Evolutionary conservation across 495 filamentous ascomycete species (phyloP).

Genomic region (Penicillium atrosanguineum): DNA sequence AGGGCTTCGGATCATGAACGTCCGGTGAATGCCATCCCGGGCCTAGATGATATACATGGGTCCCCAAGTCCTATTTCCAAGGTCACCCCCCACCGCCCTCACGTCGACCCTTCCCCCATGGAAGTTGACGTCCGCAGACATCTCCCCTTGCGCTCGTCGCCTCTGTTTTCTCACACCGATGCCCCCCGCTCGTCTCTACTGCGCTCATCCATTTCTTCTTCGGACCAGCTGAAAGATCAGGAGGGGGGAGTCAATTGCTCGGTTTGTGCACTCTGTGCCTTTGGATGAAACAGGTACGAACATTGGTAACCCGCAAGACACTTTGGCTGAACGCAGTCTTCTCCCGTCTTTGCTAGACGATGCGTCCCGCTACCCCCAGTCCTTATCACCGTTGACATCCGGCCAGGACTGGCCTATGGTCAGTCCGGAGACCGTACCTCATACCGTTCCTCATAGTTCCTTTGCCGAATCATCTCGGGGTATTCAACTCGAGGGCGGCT

Average conservation of each 20-base stretch:
- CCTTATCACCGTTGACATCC: slow-evolving; percentile 15
- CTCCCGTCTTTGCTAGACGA: slow-evolving; percentile 34
- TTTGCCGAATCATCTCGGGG: slow-evolving; percentile 15
- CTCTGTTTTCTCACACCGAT: slow-evolving; percentile 31
- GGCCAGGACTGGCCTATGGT: slow-evolving; percentile 19
- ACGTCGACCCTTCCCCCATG: slow-evolving; percentile 40
- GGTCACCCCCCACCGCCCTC: slow-evolving; percentile 33
- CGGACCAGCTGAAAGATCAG: slow-evolving; percentile 23
- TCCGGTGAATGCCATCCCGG: slow-evolving; percentile 28
- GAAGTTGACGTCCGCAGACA: slow-evolving; percentile 47
- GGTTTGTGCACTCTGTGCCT: slow-evolving; percentile 15
- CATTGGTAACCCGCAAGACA: slow-evolving; percentile 15
- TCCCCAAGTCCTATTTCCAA: slow-evolving; percentile 35
- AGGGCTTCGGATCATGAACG: slow-evolving; percentile 31
- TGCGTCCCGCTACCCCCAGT: slow-evolving; percentile 20
- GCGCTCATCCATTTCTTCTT: slow-evolving; percentile 29
- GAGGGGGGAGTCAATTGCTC: slow-evolving; percentile 14
- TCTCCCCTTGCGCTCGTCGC: slow-evolving; percentile 30
- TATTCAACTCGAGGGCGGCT: slow-evolving; percentile 31
- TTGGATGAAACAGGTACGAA: slow-evolving; percentile 26
- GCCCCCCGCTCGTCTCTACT: slow-evolving; percentile 26
- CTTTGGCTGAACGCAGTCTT: slow-evolving; percentile 26
- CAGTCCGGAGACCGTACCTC: slow-evolving; percentile 17
- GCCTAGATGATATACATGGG: slow-evolving; percentile 34
- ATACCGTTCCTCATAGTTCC: slow-evolving; percentile 18